phyloP scores from a whole-genome alignment of 2,329 filamentous ascomycete species.

The Chalaropsis ovoidea region DNA sequence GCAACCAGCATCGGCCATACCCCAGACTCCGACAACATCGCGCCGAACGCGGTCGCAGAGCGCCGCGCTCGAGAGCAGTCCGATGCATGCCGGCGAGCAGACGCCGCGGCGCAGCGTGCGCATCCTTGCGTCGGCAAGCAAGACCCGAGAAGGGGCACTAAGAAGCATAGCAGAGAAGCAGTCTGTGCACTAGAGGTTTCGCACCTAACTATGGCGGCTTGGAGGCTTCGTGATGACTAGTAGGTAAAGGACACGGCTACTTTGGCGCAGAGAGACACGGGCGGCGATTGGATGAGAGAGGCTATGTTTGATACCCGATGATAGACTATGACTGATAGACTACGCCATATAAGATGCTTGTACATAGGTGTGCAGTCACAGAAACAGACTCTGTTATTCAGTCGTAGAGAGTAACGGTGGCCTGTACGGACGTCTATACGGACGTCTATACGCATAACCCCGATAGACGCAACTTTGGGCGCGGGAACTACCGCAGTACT shows the following conservation, averaged over 20 bases:
- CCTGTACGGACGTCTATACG: too few species aligned
- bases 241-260: too few species aligned
- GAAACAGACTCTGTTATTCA: neutral
- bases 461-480: too few species aligned
- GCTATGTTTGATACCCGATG: neutral
- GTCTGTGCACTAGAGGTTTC: neutral
- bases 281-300: neutral
- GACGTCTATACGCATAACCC: too few species aligned
- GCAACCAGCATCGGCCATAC: neutral
- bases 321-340: conserved; percentile 5
- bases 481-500: too few species aligned
- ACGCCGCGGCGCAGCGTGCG: neutral
- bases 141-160: neutral
- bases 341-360: neutral
- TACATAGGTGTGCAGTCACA: neutral
- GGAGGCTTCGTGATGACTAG: neutral
- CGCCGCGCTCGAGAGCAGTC: neutral
- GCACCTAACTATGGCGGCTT: too few species aligned
- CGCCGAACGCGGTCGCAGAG: neutral
- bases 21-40: neutral
- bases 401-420: too few species aligned
- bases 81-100: neutral
- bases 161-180: neutral
- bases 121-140: neutral
- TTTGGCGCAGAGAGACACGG: neutral